Conservation (phyloP, 1,284 basidiomycete species). For the Schizopora paradoxa region DNA sequence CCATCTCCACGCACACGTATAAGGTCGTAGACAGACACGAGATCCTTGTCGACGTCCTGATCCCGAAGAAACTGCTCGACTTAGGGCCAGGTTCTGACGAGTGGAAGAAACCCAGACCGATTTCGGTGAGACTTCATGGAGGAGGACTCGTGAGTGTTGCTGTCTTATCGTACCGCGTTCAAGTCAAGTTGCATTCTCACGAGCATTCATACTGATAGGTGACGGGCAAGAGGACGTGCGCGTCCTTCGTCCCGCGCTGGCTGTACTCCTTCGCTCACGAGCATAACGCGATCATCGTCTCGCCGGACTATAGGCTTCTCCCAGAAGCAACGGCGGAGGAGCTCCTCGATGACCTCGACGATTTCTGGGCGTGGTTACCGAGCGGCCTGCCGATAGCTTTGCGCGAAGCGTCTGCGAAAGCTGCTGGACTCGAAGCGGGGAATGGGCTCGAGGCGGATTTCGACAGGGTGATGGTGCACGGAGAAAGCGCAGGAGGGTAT, state of each 20-base stretch:
- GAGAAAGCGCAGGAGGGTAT: conserved; percentile 13
- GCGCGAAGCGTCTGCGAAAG: neutral
- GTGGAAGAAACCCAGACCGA: conserved; percentile 5
- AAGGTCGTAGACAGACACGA: conserved; percentile 3
- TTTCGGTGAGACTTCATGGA: conserved; percentile 12
- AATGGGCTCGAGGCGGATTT: conserved; percentile 3
- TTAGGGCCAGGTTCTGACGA: neutral
- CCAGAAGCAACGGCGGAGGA: conserved; percentile 8
- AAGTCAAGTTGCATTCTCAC: neutral
- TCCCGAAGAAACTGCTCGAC: conserved; percentile 9
- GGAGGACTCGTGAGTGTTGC: conserved; percentile 10
- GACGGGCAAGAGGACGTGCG: conserved; percentile 2
- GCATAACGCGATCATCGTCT: conserved; percentile 12
- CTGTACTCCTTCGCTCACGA: conserved; percentile 7
- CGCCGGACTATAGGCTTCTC: conserved; percentile 12
- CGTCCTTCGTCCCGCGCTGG: conserved; percentile 7
- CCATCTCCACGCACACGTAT: conserved; percentile 10
- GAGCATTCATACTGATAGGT: neutral
- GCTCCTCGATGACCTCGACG: conserved; percentile 11
- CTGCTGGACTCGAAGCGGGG: too few relatives aligned
- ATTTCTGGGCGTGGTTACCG: conserved; percentile 10
- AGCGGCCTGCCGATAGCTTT: conserved; percentile 1
- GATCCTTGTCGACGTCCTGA: conserved; percentile 8
- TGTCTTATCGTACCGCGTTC: neutral
- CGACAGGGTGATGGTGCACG: conserved; percentile 3